Base-by-base conservation (phyloP, 2,329 filamentous ascomycete genomes). In the Aspergillus aculeatinus region DNA sequence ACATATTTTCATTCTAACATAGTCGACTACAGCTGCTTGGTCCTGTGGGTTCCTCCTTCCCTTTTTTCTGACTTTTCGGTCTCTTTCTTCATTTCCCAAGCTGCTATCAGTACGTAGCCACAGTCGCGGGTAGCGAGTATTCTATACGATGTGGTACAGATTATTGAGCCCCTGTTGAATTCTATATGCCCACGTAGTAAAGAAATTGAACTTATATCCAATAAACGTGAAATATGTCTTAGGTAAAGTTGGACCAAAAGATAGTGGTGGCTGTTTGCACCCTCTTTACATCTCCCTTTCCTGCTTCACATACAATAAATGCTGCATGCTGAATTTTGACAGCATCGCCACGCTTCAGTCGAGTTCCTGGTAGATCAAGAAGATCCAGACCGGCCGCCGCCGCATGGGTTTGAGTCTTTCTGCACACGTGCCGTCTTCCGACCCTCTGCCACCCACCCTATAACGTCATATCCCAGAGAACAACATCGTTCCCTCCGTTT, bases 401-500 rank as follows among this genome's bases (percentile, higher is more conserved):
- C 51, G 58, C 48, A 31, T 60, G 57, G 53, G 35, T 50, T 48
- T 35, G 31, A 60, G 44, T 48, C 39, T 42, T 59, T 58, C 60
- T 60, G 61, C 61, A 65, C 51, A 58, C 51, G 60, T 62, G 63
- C 63, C 64, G 58, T 54, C 53, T 57, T 44, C 44, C 27, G 48
- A 29, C 33, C 42, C 54, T 61, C 35, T 60, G 54, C 58, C 44
- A 52, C 54, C 63, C 52, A 56, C 57, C 59, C 55, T 60, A 67
- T 68, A 67, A 67, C 67, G 67, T 67, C 67, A 68, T 68, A 67
- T 57, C 68, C 68, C 1, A 68, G 62, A 66, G 65, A 68, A 66
- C 66, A 67, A 70, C 69, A 61, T 68, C 63, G 65, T 67, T 64
- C 52, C 59, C 61, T 65, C 67, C 65, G 61, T 64, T 63, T 66